Evolutionary conservation across 1,284 basidiomycete species (phyloP), one percentile per base, ranked within the genome.

Genomic region (Melanopsichium pennsylvanicum): DNA sequence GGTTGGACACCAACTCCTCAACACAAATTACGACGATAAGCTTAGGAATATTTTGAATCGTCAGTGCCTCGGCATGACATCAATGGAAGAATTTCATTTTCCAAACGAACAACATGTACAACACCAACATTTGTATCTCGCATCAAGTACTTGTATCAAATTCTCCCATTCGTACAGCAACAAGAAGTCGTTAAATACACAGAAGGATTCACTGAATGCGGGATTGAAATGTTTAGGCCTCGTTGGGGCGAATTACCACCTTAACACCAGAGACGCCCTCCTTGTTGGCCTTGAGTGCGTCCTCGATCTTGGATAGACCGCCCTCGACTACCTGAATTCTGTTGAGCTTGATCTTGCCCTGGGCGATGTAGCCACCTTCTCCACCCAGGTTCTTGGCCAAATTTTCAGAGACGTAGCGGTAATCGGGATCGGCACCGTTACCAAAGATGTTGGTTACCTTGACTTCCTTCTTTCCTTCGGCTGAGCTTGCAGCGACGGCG

Each of bases 181-280:
- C n/a, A n/a, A n/a, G n/a, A n/a, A n/a, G n/a, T n/a, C n/a, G n/a
- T n/a, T n/a, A n/a, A n/a, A n/a, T n/a, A n/a, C n/a, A n/a, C n/a
- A n/a, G n/a, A n/a, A n/a, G n/a, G n/a, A n/a, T n/a, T n/a, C n/a
- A n/a, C n/a, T n/a, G n/a, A n/a, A n/a, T n/a, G n/a, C n/a, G n/a
- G n/a, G n/a, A n/a, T n/a, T n/a, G n/a, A n/a, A n/a, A n/a, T n/a
- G n/a, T 13, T 29, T 29, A 68, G 5, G 32, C 39, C 18, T 62
- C 63, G 29, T 62, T 38, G 9, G 72, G 72, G 11, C 57, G 38
- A 13, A 71, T 54, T 25, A 75, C 49, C 26, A 75, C 41, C 55
- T 75, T 75, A 31, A 61, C 57, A 15, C 73, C 73, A 26, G 37
- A 45, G 4, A 75, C 69, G 19, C 73, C 73, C 21, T 64, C 44